Evolutionary conservation across 75 land plant species (phyloP), one percentile per base, ranked within the genome.

Genomic region (Ceratopteris richardii): DNA sequence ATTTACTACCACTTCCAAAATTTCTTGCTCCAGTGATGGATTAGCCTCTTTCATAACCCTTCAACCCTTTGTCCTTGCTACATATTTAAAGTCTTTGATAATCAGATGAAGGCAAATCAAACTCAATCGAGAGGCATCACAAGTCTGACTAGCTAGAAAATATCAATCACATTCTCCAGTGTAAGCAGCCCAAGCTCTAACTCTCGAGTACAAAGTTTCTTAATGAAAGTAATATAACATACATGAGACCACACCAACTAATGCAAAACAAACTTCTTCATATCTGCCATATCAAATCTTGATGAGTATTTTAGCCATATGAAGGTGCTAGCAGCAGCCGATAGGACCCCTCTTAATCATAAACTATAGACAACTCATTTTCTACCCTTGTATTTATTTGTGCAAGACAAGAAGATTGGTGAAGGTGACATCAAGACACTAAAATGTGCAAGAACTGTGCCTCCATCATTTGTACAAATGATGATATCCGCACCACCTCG

Each of bases 31-130:
- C 16, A 88, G 77, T 1, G 61, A 44, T 33, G 88, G 90, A 56
- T 81, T 55, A 9, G 68, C 59, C 50, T 73, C 64, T 62, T 67
- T 75, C 98, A 93, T 93, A 3, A 81, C 83, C 54, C 92, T 85
- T 90, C 98, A 93, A 24, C 80, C 98, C 42, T 93, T 85, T 7
- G 98, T 75, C 22, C 66, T 66, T 9, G 86, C 74, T 27, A 89
- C 68, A 16, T 64, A 22, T 60, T 80, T 93, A 67, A 93, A 93
- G 37, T 83, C 66, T 25, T 60, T 73, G 6, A 85, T 55, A 47
- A 89, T 65, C 57, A 83, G 72, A 14, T 79, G 80, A 19, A 71
- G 21, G 51, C 94, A 93, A n/a, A 85, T 24, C 20, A 93, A 54
- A 40, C 77, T 67, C 23, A 93, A 82, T 6, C 85, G 76, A 17